Percentiles rank a stretch among this genome's conserved stretches.
These are phyloP conservation scores for Leccinum imitatum DNA, from an alignment of 768 basidiomycete species.

Conservation along the genomic window DNA sequence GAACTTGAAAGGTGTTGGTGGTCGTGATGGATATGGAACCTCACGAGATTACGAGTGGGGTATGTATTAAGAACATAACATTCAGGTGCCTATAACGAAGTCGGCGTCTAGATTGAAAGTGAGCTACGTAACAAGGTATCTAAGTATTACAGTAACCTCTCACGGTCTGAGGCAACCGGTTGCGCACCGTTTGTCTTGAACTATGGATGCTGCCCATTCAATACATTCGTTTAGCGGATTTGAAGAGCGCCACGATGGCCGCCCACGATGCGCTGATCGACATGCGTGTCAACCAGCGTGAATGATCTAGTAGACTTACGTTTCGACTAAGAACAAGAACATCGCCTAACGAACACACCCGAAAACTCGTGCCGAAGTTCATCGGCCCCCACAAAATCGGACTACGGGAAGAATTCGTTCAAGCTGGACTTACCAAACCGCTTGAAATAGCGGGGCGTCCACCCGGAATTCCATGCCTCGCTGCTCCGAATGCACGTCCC, in stretches of 20 bases:
- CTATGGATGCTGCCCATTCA: not conserved
- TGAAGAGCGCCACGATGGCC: constrained; percentile 17
- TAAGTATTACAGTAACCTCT: not conserved
- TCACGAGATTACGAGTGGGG: too few species aligned
- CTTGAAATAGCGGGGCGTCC: constrained; percentile 25
- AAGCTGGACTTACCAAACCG: constrained; percentile 28
- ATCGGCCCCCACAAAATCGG: constrained; percentile 3
- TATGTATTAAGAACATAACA: too few species aligned
- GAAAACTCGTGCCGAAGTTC: not conserved
- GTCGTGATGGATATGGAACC: too few species aligned
- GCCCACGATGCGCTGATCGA: too few species aligned
- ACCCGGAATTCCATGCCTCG: constrained; percentile 35
- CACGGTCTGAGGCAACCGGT: constrained; percentile 17
- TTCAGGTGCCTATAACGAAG: too few species aligned
- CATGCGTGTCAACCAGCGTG: not conserved
- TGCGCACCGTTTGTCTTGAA: constrained; percentile 18
- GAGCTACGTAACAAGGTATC: too few species aligned
- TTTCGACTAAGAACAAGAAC: not conserved
- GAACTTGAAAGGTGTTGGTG: too few species aligned
- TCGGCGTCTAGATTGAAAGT: too few species aligned
- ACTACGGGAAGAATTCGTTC: constrained; percentile 12
- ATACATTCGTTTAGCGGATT: constrained; percentile 11
- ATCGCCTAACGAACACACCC: not conserved
- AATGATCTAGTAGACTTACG: not conserved
- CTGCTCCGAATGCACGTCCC: constrained; percentile 24